Evolutionary conservation across 345 rosid species (phyloP).

Genomic region (Cochlearia excelsa): DNA sequence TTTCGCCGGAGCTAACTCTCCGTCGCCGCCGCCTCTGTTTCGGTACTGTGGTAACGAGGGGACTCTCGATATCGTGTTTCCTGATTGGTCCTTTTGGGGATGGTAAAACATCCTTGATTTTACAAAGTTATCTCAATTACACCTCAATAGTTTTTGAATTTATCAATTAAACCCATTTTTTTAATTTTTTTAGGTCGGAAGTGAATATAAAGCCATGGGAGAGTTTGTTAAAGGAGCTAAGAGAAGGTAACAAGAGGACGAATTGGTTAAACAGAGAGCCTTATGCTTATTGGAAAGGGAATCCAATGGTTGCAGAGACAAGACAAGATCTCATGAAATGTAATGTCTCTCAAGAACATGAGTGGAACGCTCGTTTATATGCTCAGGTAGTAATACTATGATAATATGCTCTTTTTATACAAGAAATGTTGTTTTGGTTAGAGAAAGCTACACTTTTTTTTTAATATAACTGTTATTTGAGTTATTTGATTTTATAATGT

Average conservation of each 20-base stretch:
- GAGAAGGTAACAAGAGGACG: conserved; percentile 47
- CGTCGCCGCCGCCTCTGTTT: conserved; percentile 66
- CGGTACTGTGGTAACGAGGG: conserved; percentile 60
- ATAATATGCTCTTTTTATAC: no score
- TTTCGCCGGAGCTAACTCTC: conserved; percentile 36
- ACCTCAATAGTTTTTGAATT: conserved; percentile 3
- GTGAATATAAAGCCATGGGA: conserved; percentile 73
- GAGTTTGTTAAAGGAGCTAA: conserved; percentile 42
- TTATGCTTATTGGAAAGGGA: conserved; percentile 89
- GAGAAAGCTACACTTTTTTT: background rate
- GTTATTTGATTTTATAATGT: conserved; percentile 12
- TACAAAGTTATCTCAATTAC: background rate
- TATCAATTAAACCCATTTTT: background rate
- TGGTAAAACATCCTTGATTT: conserved; percentile 46
- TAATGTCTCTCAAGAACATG: conserved; percentile 57
- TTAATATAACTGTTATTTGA: background rate
- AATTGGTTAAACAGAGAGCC: conserved; percentile 71
- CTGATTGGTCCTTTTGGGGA: conserved; percentile 98
- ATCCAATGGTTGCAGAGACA: conserved; percentile 63
- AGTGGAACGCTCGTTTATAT: conserved; percentile 89
- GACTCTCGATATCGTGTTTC: conserved; percentile 62
- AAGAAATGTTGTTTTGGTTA: background rate
- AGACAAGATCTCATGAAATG: conserved; percentile 75
- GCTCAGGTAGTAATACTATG: conserved; percentile 48
- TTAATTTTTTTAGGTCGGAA: conserved; percentile 59